These are phyloP conservation scores for Coleophoma cylindrospora DNA, from an alignment of 2,329 filamentous ascomycete genomes.

Conservation along the genomic window DNA sequence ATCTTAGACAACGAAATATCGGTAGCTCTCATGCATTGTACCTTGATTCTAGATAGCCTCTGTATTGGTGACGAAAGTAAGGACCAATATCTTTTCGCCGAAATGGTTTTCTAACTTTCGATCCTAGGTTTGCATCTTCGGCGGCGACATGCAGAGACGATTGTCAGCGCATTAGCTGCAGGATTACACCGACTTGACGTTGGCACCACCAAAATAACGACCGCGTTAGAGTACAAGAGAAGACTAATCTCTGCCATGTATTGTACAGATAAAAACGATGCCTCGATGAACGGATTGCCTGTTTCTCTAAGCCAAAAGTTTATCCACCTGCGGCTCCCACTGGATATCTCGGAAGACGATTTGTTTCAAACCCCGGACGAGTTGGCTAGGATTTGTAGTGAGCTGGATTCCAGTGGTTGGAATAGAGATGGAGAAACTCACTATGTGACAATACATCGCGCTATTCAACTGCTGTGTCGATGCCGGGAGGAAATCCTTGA, in stretches of 20 bases:
- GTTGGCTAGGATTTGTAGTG: constrained; percentile 7
- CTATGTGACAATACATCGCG: constrained; percentile 10
- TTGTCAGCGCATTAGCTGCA: constrained; percentile 16
- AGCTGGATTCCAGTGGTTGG: constrained; percentile 20
- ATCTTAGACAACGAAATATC: constrained; percentile 14
- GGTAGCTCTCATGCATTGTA: constrained; percentile 9
- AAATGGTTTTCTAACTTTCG: constrained; percentile 9
- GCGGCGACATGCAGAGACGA: not conserved
- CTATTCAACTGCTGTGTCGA: constrained; percentile 8
- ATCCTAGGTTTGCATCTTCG: not conserved
- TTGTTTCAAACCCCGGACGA: constrained; percentile 14
- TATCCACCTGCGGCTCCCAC: constrained; percentile 15
- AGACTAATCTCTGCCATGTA: constrained; percentile 20
- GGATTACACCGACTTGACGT: constrained; percentile 22
- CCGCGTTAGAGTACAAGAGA: constrained; percentile 21
- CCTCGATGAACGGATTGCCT: constrained; percentile 20
- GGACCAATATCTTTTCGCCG: constrained; percentile 9
- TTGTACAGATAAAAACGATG: constrained; percentile 18
- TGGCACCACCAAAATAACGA: constrained; percentile 12
- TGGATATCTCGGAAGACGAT: constrained; percentile 19
- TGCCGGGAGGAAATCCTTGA: constrained; percentile 23
- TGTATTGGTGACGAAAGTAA: constrained; percentile 22
- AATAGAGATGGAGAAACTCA: constrained; percentile 14
- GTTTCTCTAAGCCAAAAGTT: constrained; percentile 17
- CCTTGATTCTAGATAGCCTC: constrained; percentile 15